Percentiles rank a stretch among this genome's conserved stretches.
Conservation (phyloP, 2,329 filamentous ascomycete genomes). For the Beauveria pseudobassiana region DNA sequence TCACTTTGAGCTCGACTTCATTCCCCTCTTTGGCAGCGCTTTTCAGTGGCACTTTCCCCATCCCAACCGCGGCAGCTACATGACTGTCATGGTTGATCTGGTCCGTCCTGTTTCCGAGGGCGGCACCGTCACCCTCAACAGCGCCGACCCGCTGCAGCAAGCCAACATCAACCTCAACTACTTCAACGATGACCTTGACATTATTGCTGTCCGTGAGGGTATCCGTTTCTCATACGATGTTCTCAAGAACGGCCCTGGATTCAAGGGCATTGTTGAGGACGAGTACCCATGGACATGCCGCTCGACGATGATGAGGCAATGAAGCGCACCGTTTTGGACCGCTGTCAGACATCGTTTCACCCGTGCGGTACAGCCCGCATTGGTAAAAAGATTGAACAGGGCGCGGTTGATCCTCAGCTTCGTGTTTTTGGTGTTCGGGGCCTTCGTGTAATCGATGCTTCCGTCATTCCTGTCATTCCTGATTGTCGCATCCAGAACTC, state of each 20-base stretch:
- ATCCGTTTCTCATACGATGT: constrained; percentile 50
- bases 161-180: constrained; percentile 55
- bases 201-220: constrained; percentile 52
- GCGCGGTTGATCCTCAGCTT: constrained; percentile 24
- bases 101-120: constrained; percentile 32
- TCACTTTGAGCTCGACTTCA: constrained; percentile 56
- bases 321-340: constrained; percentile 47
- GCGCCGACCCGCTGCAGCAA: constrained; percentile 47
- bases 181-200: constrained; percentile 46
- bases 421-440: constrained; percentile 23
- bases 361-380: constrained; percentile 50
- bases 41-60: constrained; percentile 41
- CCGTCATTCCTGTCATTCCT: constrained; percentile 46
- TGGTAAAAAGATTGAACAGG: constrained; percentile 26
- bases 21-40: constrained; percentile 45
- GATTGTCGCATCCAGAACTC: constrained; percentile 53
- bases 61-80: constrained; percentile 37
- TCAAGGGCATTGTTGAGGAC: constrained; percentile 44
- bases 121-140: constrained; percentile 45
- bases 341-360: constrained; percentile 53
- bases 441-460: constrained; percentile 26
- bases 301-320: constrained; percentile 47
- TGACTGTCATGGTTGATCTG: constrained; percentile 48
- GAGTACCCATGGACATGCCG: constrained; percentile 56
- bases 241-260: constrained; percentile 47